A percentile compares a stretch with the other conserved stretches of the same genome.
Evolutionary conservation across 1,284 basidiomycete species (phyloP).

Genomic region (Pholiota adiposa): DNA sequence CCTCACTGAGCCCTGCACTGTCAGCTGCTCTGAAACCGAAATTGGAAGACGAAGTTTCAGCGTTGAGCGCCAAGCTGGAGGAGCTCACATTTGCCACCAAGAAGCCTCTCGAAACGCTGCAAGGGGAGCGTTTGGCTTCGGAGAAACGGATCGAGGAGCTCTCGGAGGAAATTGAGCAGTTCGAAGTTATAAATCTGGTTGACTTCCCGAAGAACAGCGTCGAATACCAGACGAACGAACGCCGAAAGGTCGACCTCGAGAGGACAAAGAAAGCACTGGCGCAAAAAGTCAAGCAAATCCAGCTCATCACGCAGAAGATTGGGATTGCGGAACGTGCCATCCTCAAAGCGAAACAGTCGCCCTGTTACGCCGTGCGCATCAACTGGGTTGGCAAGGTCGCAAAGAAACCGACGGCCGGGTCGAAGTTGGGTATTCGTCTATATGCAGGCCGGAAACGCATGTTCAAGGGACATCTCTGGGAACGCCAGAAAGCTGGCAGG

Average conservation of each 20-base stretch:
- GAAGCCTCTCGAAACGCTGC: neutral
- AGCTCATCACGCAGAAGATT: neutral
- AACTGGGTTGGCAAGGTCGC: constrained; percentile 63
- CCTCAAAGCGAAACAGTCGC: neutral
- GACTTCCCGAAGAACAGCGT: constrained; percentile 6
- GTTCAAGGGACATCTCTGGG: constrained; percentile 89
- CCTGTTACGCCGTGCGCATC: constrained; percentile 38
- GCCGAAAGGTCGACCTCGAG: neutral
- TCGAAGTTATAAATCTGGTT: constrained; percentile 15
- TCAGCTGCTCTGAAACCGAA: neutral
- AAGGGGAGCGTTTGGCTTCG: constrained; percentile 4
- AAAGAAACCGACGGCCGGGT: constrained; percentile 51
- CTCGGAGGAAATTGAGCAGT: constrained; percentile 2
- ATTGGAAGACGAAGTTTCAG: neutral
- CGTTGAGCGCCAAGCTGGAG: neutral
- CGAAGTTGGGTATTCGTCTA: constrained; percentile 61
- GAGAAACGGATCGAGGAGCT: neutral
- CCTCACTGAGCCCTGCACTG: constrained; percentile 13
- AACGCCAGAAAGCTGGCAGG: constrained; percentile 55
- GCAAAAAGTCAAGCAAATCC: neutral
- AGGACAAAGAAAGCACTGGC: neutral
- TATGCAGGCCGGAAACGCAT: constrained; percentile 77
- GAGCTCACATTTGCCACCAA: neutral
- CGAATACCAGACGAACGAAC: constrained; percentile 5
- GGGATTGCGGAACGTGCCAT: neutral